Evolutionary conservation across 108 stramenopile genomes (phyloP).

Genomic region (Discostella pseudostelligera): DNA sequence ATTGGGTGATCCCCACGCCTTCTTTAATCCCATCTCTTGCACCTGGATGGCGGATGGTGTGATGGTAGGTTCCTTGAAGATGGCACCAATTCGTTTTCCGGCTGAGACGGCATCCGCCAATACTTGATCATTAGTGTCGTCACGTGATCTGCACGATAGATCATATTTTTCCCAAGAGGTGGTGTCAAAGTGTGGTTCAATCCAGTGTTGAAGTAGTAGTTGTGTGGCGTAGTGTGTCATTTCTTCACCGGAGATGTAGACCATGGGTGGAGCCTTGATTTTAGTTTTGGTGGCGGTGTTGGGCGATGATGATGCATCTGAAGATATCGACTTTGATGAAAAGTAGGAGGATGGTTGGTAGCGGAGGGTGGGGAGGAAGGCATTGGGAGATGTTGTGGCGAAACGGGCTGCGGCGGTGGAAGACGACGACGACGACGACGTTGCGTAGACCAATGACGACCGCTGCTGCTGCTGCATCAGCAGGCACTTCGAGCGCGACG

Average conservation of each 20-base stretch:
- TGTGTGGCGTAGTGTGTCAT: constrained; percentile 94
- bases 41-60: constrained; percentile 89
- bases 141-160: constrained; percentile 87
- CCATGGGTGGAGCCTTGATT: constrained; percentile 88
- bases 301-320: too few species aligned
- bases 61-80: constrained; percentile 98
- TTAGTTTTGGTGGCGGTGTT: too few species aligned
- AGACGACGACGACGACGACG: background rate
- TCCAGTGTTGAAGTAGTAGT: constrained; percentile 90
- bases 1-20: constrained; percentile 91
- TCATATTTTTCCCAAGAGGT: constrained; percentile 87
- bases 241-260: constrained; percentile 95
- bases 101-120: constrained; percentile 90
- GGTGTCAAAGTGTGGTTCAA: constrained; percentile 92
- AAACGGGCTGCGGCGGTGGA: background rate
- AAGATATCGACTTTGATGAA: background rate
- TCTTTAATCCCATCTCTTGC: constrained; percentile 88
- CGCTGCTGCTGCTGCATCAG: background rate
- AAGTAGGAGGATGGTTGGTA: constrained; percentile 6
- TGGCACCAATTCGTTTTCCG: constrained; percentile 87
- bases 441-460: background rate
- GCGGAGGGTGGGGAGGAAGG: constrained; percentile 5
- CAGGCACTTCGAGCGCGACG: constrained; percentile 23
- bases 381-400: constrained; percentile 11
- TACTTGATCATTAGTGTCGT: constrained; percentile 90